These are phyloP conservation scores for Penicillium sp. DNA, from an alignment of 2,329 filamentous ascomycete genomes.

Conservation along the genomic window DNA sequence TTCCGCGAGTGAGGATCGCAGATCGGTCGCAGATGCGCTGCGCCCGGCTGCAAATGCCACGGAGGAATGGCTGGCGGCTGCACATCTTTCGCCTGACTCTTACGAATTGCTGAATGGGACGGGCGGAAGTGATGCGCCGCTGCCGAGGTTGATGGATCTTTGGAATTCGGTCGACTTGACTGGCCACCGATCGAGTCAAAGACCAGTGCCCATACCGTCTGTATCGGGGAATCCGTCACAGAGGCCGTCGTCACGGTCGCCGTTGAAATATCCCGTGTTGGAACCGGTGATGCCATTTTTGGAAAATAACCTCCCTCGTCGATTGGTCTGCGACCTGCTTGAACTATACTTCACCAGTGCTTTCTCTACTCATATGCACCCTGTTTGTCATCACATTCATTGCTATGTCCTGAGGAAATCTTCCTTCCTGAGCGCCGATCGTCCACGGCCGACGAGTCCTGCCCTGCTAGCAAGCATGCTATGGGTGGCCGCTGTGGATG, in stretches of 20 bases:
- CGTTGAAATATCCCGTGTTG: slow-evolving; percentile 78
- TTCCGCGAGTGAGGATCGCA: slow-evolving; percentile 32
- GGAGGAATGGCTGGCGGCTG: slow-evolving; percentile 36
- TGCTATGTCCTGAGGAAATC: slow-evolving; percentile 86
- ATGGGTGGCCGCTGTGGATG: slow-evolving; percentile 95
- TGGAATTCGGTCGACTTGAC: slow-evolving; percentile 34
- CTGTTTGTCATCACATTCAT: slow-evolving; percentile 85
- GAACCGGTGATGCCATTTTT: slow-evolving; percentile 81
- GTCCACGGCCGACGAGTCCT: slow-evolving; percentile 78
- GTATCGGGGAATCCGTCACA: slow-evolving; percentile 55
- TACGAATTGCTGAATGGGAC: slow-evolving; percentile 32
- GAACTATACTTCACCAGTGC: slow-evolving; percentile 91
- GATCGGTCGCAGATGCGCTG: slow-evolving; percentile 23
- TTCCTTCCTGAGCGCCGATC: slow-evolving; percentile 79
- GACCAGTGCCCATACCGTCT: slow-evolving; percentile 33
- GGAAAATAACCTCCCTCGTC: slow-evolving; percentile 72
- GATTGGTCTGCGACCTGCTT: slow-evolving; percentile 81
- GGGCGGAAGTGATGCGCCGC: slow-evolving; percentile 28
- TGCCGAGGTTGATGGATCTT: slow-evolving; percentile 32
- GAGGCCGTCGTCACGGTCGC: slow-evolving; percentile 48
- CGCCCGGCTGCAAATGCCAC: slow-evolving; percentile 27
- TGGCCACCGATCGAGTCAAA: slow-evolving; percentile 35
- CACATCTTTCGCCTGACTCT: slow-evolving; percentile 35
- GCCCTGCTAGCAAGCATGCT: slow-evolving; percentile 89
- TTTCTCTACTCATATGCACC: slow-evolving; percentile 83